These are phyloP conservation scores for Blastobotrys arbuscula DNA, from an alignment of 1,139 yeast genomes.

Conservation along the genomic window DNA sequence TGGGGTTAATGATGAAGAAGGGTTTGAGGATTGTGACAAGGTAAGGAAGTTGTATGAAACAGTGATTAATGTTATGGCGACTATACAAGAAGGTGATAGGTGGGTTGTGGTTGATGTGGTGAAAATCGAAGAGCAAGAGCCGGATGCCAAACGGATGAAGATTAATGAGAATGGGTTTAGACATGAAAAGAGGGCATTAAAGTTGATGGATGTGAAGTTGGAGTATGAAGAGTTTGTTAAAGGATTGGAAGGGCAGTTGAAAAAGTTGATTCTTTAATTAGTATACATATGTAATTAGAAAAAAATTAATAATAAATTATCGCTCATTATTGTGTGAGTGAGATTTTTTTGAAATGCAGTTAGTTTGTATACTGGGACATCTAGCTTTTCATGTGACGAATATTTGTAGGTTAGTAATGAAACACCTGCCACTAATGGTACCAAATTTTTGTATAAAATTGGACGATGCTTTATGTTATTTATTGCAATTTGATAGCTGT, in stretches of 20 bases:
- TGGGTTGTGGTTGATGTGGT: constrained; percentile 28
- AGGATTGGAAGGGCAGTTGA: constrained; percentile 8
- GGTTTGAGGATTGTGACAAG: neutral
- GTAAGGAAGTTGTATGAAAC: constrained; percentile 21
- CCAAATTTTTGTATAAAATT: too few species aligned
- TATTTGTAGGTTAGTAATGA: too few species aligned
- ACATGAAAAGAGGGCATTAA: constrained; percentile 17
- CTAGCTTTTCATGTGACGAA: too few species aligned
- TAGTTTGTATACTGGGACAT: too few species aligned
- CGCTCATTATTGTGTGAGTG: neutral
- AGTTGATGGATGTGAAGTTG: constrained; percentile 18
- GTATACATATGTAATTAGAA: neutral
- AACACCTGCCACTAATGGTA: too few species aligned
- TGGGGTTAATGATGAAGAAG: neutral
- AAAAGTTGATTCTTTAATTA: constrained; percentile 4
- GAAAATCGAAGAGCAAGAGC: neutral
- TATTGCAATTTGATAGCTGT: too few species aligned
- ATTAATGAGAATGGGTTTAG: constrained; percentile 17
- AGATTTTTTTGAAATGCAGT: too few species aligned
- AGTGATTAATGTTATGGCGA: constrained; percentile 29
- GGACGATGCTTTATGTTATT: too few species aligned
- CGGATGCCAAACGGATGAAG: constrained; percentile 4
- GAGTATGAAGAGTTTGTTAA: constrained; percentile 19
- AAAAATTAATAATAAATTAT: neutral
- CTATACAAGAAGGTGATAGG: constrained; percentile 26